Percentiles rank a stretch among this genome's conserved stretches.
Evolutionary conservation across 2,329 filamentous ascomycete species (phyloP).

Genomic region (Aspergillus sp.): DNA sequence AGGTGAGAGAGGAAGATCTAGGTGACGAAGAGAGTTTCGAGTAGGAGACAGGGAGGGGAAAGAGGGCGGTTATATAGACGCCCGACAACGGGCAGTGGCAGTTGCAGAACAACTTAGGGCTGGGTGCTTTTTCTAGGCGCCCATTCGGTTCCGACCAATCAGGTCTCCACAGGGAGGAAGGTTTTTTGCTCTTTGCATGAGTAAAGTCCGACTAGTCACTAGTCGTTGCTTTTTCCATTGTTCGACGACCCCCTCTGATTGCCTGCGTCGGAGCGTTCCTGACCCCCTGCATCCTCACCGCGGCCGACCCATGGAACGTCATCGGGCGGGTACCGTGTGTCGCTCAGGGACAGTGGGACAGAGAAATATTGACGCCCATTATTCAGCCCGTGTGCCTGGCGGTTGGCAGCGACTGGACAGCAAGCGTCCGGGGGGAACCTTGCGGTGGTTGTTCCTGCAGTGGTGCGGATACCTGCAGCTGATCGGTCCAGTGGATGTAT

Average conservation of each 20-base stretch:
- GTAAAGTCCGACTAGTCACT: neutral
- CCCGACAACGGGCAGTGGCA: neutral
- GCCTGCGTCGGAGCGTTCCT: neutral
- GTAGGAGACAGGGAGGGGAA: neutral
- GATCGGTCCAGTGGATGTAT: conserved; percentile 1
- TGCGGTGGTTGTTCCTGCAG: conserved; percentile 1
- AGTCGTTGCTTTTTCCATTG: neutral
- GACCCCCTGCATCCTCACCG: conserved; percentile 7
- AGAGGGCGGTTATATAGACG: conserved; percentile 5
- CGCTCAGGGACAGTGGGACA: neutral
- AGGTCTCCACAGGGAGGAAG: neutral
- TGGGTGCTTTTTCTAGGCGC: neutral
- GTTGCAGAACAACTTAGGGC: neutral
- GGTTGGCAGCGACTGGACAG: neutral
- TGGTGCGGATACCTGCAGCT: neutral
- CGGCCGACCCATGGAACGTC: conserved; percentile 7
- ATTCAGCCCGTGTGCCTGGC: neutral
- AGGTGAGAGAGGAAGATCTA: conserved; percentile 10
- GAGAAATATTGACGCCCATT: neutral
- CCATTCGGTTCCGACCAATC: neutral
- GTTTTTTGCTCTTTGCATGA: neutral
- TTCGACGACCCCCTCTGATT: neutral
- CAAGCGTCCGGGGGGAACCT: neutral
- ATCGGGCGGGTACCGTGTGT: conserved; percentile 1
- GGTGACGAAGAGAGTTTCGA: conserved; percentile 5